Percentiles rank a stretch among this genome's conserved stretches.
Evolutionary conservation across 805 yeast genomes (phyloP).

Genomic region (Candida ascalaphidarum): DNA sequence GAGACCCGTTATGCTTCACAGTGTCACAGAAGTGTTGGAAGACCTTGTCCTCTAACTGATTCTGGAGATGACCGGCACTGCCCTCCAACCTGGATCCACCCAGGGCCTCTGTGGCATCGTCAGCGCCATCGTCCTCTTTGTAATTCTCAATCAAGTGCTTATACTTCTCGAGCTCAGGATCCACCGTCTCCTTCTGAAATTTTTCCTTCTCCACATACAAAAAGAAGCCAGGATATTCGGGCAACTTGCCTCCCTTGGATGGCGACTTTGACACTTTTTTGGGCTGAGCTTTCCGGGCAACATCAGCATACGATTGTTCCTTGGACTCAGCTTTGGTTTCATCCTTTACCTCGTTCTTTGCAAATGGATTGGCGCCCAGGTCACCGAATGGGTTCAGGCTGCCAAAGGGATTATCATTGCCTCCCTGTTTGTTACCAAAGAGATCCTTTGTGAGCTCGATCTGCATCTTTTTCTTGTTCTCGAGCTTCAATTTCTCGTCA

Average conservation of each 20-base stretch:
- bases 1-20: conserved; percentile 76
- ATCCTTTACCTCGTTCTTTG: conserved; percentile 2
- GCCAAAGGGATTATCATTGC: conserved; percentile 32
- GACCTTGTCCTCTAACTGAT: conserved; percentile 54
- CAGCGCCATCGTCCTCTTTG: conserved; percentile 26
- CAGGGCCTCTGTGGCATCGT: conserved; percentile 4
- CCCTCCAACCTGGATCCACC: conserved; percentile 6
- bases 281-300: conserved; percentile 6
- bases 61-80: too few species aligned
- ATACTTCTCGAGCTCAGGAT: conserved; percentile 41
- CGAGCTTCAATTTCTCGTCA: conserved; percentile 32
- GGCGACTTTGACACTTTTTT: conserved; percentile 1
- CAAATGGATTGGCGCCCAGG: conserved; percentile 2
- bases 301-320: conserved; percentile 13
- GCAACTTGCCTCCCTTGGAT: conserved; percentile 26
- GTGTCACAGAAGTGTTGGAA: conserved; percentile 73
- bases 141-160: conserved; percentile 41
- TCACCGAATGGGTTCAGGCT: conserved; percentile 14
- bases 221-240: conserved; percentile 57
- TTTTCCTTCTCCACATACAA: conserved; percentile 68
- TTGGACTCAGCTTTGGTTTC: conserved; percentile 3
- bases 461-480: conserved; percentile 32
- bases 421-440: conserved; percentile 23
- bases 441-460: conserved; percentile 34
- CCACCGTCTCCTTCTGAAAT: conserved; percentile 44